Conservation (phyloP, 305 asterid species). For the Fraxinus latifolia region DNA sequence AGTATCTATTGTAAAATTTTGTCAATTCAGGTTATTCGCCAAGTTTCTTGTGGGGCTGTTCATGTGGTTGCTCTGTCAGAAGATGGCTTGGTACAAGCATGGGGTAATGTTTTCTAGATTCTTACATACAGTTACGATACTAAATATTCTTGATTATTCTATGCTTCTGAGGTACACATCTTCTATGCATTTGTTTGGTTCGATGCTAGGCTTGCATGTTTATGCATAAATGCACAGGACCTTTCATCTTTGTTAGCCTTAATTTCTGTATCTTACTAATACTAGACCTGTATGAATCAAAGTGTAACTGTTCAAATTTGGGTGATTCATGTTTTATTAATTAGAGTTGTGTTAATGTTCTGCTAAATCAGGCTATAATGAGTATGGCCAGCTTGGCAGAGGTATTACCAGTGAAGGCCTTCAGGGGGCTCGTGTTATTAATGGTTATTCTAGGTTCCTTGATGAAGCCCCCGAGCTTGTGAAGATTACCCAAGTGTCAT, state of each 20-base stretch:
- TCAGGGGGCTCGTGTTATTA: slow-evolving; percentile 83
- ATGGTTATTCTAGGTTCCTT: slow-evolving; percentile 81
- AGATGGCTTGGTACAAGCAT: slow-evolving; percentile 88
- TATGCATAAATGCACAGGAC: slow-evolving; percentile 11
- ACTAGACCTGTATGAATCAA: slow-evolving; percentile 20
- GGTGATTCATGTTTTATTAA: slow-evolving; percentile 37
- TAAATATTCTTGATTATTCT: slow-evolving; percentile 3
- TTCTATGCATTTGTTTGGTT: slow-evolving; percentile 7
- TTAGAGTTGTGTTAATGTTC: slow-evolving; percentile 50
- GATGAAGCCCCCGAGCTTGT: slow-evolving; percentile 95
- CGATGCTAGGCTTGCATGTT: slow-evolving; percentile 13
- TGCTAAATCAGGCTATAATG: slow-evolving; percentile 94
- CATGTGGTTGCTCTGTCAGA: slow-evolving; percentile 90
- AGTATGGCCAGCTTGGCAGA: slow-evolving; percentile 98
- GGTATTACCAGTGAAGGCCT: slow-evolving; percentile 95
- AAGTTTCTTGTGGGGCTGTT: slow-evolving; percentile 98
- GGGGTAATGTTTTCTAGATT: slow-evolving; percentile 56
- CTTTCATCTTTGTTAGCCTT: slow-evolving; percentile 14
- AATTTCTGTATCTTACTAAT: slow-evolving; percentile 11
- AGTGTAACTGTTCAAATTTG: slow-evolving; percentile 27
- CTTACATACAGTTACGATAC: slow-evolving; percentile 1
- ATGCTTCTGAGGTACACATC: background rate
- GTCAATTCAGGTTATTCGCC: slow-evolving; percentile 66
- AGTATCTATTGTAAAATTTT: background rate
- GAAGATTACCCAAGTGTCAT: slow-evolving; percentile 82